These are phyloP conservation scores for Scedosporium boydii DNA, from an alignment of 2,329 filamentous ascomycete genomes.

Conservation along the genomic window DNA sequence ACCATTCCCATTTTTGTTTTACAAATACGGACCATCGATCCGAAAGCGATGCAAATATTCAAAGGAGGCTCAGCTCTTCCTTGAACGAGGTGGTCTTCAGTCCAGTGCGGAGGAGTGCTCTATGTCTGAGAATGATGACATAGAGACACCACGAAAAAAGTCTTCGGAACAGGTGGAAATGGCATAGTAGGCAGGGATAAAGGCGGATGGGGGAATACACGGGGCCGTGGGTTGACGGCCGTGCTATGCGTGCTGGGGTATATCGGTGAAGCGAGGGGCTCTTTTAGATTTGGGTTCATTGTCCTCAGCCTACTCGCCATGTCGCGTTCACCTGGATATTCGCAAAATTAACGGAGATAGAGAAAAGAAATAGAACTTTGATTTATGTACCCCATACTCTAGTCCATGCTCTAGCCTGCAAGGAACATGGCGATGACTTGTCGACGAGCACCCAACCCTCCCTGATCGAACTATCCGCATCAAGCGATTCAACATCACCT, in stretches of 20 bases:
- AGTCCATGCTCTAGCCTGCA: no score
- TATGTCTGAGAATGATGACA: neutral
- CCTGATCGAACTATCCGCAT: neutral
- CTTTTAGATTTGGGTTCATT: no score
- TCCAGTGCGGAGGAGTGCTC: neutral
- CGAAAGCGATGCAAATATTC: neutral
- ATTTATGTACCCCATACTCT: no score
- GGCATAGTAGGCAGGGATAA: neutral
- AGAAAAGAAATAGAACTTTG: no score
- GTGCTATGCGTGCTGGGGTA: no score
- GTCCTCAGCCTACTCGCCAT: no score
- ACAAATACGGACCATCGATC: slow-evolving; percentile 51
- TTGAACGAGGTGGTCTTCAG: neutral
- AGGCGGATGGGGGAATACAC: neutral
- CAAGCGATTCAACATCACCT: no score
- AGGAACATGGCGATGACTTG: neutral
- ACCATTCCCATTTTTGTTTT: slow-evolving; percentile 68
- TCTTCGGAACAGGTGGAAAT: neutral
- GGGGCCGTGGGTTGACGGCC: neutral
- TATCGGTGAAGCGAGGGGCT: no score
- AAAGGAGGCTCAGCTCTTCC: neutral
- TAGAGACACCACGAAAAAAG: neutral
- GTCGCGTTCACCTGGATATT: no score
- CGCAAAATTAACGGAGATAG: no score
- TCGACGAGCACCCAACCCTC: neutral